Base-by-base conservation (phyloP, 192 early-diverging fungal genomes). In the Phycomyces blakesleeanus region DNA sequence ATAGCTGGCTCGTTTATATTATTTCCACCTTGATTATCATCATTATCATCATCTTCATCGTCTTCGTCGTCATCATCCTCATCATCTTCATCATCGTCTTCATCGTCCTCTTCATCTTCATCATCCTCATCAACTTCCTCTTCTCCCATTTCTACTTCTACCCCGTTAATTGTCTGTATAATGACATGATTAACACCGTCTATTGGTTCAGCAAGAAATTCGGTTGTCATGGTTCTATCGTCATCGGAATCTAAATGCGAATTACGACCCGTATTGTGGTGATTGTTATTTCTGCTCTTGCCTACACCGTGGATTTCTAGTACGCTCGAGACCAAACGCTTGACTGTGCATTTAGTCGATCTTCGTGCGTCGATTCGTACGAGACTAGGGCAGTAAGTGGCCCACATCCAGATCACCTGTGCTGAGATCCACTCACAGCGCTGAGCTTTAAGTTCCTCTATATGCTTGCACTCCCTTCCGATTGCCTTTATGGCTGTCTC, bases 371-470 rank as follows among this genome's bases (percentile, higher is more conserved):
- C 79, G 18, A 81, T 25, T n/a, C 38, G 67, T 22, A 65, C 57
- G 2, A 81, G 53, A 15, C 51, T 62, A 8, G 54, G 65, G 49
- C 76, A 78, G n/a, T 63, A 49, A 14, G 40, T 53, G 0, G 66
- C 56, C 61, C 71, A 75, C 18, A 51, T 50, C 64, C 72, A 67
- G 21, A 81, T 64, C 5, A 79, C 67, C 20, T 65, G 61, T 0
- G 60, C 59, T 5, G 74, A 79, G 3, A 79, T 66, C 77, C 77
- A 81, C 6, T 77, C 78, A 40, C 80, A 81, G 2, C 72, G 56
- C n/a, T 74, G 72, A 26, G 79, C 56, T 37, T 59, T 66, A 20
- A 81, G 41, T 20, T 65, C 56, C 22, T 52, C 26, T 2, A 81
- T 56, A 1, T 69, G 57, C 7, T 54, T 59, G 18, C 80, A 81